Evolutionary conservation across 331 rosid species (phyloP).

Genomic region (Acacia pycnantha): DNA sequence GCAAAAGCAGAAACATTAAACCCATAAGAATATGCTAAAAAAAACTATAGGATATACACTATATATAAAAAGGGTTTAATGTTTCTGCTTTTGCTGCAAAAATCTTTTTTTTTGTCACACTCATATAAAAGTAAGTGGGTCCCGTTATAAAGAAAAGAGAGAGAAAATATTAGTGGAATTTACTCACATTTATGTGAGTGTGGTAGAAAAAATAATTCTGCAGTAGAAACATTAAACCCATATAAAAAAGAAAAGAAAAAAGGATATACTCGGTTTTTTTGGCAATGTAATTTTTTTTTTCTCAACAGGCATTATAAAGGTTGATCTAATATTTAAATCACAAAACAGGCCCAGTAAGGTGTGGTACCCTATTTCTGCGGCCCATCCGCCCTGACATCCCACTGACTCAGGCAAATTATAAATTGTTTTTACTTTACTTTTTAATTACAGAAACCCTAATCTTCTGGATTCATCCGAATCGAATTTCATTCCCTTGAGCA

Average conservation of each 20-base stretch:
- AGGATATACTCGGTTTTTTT: neutral
- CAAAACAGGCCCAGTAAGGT: neutral
- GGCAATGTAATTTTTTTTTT: too few relatives aligned
- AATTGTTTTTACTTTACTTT: conserved; percentile 2
- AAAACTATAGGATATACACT: neutral
- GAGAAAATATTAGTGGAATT: too few relatives aligned
- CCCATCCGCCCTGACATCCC: neutral
- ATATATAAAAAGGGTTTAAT: neutral
- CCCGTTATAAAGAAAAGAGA: too few relatives aligned
- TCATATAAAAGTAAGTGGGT: too few relatives aligned
- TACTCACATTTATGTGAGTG: too few relatives aligned
- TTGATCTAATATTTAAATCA: neutral
- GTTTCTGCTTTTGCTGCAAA: too few relatives aligned
- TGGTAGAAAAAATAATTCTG: too few relatives aligned
- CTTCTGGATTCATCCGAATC: conserved; percentile 15
- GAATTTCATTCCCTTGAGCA: neutral
- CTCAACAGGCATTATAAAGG: neutral
- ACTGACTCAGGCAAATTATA: neutral
- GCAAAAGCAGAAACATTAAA: too few relatives aligned
- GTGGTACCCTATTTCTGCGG: neutral
- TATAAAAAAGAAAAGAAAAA: neutral
- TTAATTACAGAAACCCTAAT: conserved; percentile 40
- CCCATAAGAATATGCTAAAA: neutral
- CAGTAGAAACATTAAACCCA: too few relatives aligned
- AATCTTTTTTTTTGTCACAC: too few relatives aligned